Base-by-base conservation (phyloP, 2,329 filamentous ascomycete genomes). In the Epichloe hybrida region DNA sequence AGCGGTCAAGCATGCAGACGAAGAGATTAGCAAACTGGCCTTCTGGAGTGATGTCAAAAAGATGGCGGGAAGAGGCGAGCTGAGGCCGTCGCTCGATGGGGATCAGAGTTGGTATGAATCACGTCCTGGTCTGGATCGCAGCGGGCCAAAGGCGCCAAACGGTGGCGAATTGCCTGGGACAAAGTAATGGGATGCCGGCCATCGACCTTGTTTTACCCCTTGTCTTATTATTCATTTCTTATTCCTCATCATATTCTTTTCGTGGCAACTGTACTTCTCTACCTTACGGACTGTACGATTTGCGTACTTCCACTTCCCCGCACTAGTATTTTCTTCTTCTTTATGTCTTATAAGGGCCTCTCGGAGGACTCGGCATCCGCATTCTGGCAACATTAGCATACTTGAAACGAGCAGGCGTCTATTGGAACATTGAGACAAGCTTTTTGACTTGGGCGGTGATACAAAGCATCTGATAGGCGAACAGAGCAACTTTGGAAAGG, bases 21-120 rank as follows among this genome's bases (percentile, higher is more conserved):
- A 83, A 58, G 86, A 95, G 61, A 84, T 95, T 47, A 82, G 82
- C 52, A 83, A 77, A 53, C 71, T 95, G 6, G 88, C 94, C 48
- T 94, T 89, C 63, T 95, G 91, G 84, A 90, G 85, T 61, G 87
- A 95, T 62, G 79, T 88, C 55, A 86, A 82, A 64, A 77, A 77
- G 15, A 81, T 88, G 68, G 77, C 83, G 0, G 72, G 74, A 55
- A 67, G 66, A 11, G 76, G 76, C 35, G 69, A 75, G 49, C 66
- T 72, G 3, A 66, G 63, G 36, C 65, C 69, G 17, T 74, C 71
- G 2, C 69, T 73, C 2, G 71, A 72, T 31, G 52, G 56, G 20
- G 56, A 64, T 21, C 62, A 63, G 49, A 64, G 61, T 42, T 64
- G 65, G 54, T 64, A 69, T 46, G 61, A 68, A 3, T 64, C 63